These are phyloP conservation scores for Galeopsis tetrahit DNA, from an alignment of 257 asterid genomes.

Conservation along the genomic window DNA sequence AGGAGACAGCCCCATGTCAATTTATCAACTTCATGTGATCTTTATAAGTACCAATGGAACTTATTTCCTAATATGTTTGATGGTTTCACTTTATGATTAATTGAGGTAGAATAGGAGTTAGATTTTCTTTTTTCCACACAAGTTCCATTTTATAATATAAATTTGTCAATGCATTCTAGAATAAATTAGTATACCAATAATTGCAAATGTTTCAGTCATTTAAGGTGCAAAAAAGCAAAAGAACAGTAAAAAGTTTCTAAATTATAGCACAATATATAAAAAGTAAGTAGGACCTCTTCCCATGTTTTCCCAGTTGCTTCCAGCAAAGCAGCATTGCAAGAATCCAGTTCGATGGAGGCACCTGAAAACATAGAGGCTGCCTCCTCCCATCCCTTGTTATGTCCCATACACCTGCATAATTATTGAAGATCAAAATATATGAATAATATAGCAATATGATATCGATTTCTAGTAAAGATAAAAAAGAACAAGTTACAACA, in stretches of 20 bases:
- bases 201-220: slow-evolving; percentile 19
- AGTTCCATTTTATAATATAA: background rate
- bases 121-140: slow-evolving; percentile 2
- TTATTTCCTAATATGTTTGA: slow-evolving; percentile 2
- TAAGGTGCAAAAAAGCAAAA: slow-evolving; percentile 11
- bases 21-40: slow-evolving; percentile 5
- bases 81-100: background rate
- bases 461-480: slow-evolving; percentile 18
- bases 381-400: slow-evolving; percentile 96
- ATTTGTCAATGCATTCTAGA: background rate
- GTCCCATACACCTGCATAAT: slow-evolving; percentile 96
- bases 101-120: background rate
- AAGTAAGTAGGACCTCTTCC: slow-evolving; percentile 69
- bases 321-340: slow-evolving; percentile 93
- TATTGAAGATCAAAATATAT: slow-evolving; percentile 23
- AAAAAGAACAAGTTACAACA: slow-evolving; percentile 3
- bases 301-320: slow-evolving; percentile 89
- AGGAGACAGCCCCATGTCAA: background rate
- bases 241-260: slow-evolving; percentile 11
- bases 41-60: background rate
- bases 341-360: slow-evolving; percentile 71
- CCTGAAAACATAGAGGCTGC: slow-evolving; percentile 93
- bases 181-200: slow-evolving; percentile 3
- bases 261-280: slow-evolving; percentile 3
- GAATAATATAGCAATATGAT: background rate